Conservation (phyloP, 306 rosid species). For the Trifolium fragiferum region DNA sequence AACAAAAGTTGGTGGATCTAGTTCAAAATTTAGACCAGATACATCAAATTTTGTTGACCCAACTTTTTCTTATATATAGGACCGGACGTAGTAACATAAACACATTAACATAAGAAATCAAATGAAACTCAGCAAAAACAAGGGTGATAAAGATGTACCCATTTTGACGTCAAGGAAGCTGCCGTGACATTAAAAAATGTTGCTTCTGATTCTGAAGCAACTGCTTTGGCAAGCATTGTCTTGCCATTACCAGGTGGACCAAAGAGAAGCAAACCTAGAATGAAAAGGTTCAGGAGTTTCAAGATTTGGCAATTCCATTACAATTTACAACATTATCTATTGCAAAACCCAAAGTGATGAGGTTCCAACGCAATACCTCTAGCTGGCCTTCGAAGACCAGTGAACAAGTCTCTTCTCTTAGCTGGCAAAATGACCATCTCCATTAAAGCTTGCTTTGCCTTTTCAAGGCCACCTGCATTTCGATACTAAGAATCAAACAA, state of each 20-base stretch:
- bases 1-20: no score
- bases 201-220: slow-evolving; percentile 96
- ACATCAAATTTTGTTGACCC: no score
- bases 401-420: slow-evolving; percentile 91
- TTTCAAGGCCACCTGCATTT: slow-evolving; percentile 90
- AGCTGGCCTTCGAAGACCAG: slow-evolving; percentile 97
- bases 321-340: slow-evolving; percentile 26
- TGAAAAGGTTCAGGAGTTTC: slow-evolving; percentile 34
- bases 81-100: no score
- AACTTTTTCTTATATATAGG: no score
- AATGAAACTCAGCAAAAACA: slow-evolving; percentile 27
- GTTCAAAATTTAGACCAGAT: no score
- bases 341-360: slow-evolving; percentile 3
- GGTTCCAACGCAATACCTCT: slow-evolving; percentile 64
- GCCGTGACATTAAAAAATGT: slow-evolving; percentile 93
- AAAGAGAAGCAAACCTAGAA: slow-evolving; percentile 89
- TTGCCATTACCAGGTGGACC: slow-evolving; percentile 99
- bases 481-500: slow-evolving; percentile 44
- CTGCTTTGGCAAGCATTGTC: slow-evolving; percentile 99
- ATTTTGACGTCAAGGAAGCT: slow-evolving; percentile 94
- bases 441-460: slow-evolving; percentile 93
- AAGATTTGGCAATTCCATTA: slow-evolving; percentile 32
- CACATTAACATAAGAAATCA: neutral
- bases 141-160: slow-evolving; percentile 65
- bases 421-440: slow-evolving; percentile 99